Base-by-base conservation (phyloP, 164 flowering plant species). In the Vitis amurensis region DNA sequence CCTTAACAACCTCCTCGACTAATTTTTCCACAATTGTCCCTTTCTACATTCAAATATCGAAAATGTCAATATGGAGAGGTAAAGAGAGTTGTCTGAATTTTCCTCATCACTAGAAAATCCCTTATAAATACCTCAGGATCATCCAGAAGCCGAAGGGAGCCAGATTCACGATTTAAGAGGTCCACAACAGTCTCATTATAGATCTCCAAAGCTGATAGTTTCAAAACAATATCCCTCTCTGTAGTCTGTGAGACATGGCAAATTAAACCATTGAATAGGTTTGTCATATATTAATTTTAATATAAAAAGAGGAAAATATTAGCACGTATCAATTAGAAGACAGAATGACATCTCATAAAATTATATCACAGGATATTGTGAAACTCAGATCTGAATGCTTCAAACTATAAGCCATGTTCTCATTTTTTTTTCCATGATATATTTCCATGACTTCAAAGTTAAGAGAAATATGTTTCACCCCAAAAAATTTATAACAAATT, bases 101-200 rank as follows among this genome's bases (percentile, higher is more conserved):
- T 37, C 14, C 44, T 16, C 52, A 16, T 55, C 14, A 11, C 11
- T n/a, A 12, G 10, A n/a, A 70, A 57, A 11, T 29, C 12, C n/a
- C 61, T 14, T 9, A 1, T 68, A 31, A 59, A 55, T 85, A 88
- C 97, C 97, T 92, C 95, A 29, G 96, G 94, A 77, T 92, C 96
- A 81, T 92, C 97, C 80, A 91, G 72, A 72, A 92, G 89, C 66
- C 92, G 81, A 70, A 90, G 90, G 53, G 76, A 67, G 49, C 90
- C 91, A 79, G 88, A 83, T 23, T 85, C 86, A 19, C 83, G 79
- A 76, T 90, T 92, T 71, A 92, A 72, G 57, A 92, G 87, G 75
- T 92, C 96, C 16, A 84, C 71, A 37, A 90, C 94, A 51, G 84
- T 90, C 75, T 92, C 97, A 76, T 92, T 90, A 68, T 92, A 90